phyloP scores from a whole-genome alignment of 2,329 filamentous ascomycete species.

The Piedraia hortae region DNA sequence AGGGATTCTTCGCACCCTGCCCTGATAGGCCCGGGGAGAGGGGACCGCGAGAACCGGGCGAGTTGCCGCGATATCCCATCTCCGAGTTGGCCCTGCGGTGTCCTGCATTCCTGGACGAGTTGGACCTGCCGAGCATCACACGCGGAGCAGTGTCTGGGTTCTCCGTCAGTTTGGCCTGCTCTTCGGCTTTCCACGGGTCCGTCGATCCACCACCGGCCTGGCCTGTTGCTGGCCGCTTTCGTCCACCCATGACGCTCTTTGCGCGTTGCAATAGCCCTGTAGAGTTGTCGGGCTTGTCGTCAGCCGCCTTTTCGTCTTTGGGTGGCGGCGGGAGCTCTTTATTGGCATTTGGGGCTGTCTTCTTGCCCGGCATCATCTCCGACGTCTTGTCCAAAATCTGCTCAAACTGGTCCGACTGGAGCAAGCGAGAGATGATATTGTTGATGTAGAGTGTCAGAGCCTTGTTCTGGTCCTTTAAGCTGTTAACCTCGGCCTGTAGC shows the following conservation, averaged over 20 bases:
- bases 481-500: constrained; percentile 52
- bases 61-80: constrained; percentile 50
- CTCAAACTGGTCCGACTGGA: constrained; percentile 88
- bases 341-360: constrained; percentile 24
- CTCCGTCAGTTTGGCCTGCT: constrained; percentile 14
- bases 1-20: constrained; percentile 28
- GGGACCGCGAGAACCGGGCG: constrained; percentile 12
- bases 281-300: constrained; percentile 3
- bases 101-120: constrained; percentile 13
- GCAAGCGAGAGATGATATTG: constrained; percentile 86
- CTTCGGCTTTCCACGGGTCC: constrained; percentile 1
- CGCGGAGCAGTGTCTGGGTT: constrained; percentile 50
- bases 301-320: constrained; percentile 18
- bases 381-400: constrained; percentile 65
- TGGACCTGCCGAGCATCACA: constrained; percentile 37
- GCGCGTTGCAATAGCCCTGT: constrained; percentile 27
- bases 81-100: constrained; percentile 21
- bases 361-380: constrained; percentile 25
- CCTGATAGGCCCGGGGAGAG: constrained; percentile 25
- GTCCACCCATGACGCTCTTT: constrained; percentile 28
- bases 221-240: constrained; percentile 1
- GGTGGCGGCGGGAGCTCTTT: constrained; percentile 57
- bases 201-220: constrained; percentile 1
- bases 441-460: constrained; percentile 94
- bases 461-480: constrained; percentile 81